Evolutionary conservation across 441 rosid genomes (phyloP).

Genomic region (Arabidopsis hybrid): DNA sequence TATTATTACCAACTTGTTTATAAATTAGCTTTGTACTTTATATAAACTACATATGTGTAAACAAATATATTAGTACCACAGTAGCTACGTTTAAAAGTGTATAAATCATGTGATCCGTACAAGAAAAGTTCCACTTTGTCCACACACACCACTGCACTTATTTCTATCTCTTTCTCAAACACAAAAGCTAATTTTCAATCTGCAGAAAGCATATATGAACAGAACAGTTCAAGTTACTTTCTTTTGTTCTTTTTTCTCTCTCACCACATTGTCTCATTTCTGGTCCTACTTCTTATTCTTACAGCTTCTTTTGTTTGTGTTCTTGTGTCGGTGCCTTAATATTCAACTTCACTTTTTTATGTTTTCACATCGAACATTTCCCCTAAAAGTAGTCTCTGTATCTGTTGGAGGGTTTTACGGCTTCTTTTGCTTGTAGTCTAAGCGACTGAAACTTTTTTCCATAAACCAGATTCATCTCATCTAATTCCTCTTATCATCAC

Average conservation of each 20-base stretch:
- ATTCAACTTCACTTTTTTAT: conserved; percentile 34
- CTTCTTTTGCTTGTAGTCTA: conserved; percentile 36
- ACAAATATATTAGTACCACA: background rate
- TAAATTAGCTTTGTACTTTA: background rate
- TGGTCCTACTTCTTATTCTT: conserved; percentile 34
- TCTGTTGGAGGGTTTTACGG: conserved; percentile 28
- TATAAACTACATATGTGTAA: background rate
- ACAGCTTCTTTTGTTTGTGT: conserved; percentile 29
- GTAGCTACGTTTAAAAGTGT: conserved; percentile 8
- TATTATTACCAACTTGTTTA: background rate
- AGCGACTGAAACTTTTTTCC: conserved; percentile 28
- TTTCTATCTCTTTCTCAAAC: background rate
- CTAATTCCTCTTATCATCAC: conserved; percentile 5
- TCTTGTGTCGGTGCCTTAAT: conserved; percentile 43
- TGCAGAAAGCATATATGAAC: conserved; percentile 16
- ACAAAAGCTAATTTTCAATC: conserved; percentile 20
- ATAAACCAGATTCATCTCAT: conserved; percentile 24
- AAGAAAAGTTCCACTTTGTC: conserved; percentile 31
- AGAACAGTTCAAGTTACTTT: background rate
- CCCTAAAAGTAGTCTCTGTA: conserved; percentile 2
- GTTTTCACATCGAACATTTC: conserved; percentile 34
- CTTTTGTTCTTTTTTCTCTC: background rate
- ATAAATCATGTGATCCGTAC: conserved; percentile 18
- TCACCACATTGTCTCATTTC: conserved; percentile 9
- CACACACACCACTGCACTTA: conserved; percentile 4